A percentile compares a stretch with the other conserved stretches of the same genome.
Conservation (phyloP, 2,329 filamentous ascomycete species). For the Helicocarpus griseus region DNA sequence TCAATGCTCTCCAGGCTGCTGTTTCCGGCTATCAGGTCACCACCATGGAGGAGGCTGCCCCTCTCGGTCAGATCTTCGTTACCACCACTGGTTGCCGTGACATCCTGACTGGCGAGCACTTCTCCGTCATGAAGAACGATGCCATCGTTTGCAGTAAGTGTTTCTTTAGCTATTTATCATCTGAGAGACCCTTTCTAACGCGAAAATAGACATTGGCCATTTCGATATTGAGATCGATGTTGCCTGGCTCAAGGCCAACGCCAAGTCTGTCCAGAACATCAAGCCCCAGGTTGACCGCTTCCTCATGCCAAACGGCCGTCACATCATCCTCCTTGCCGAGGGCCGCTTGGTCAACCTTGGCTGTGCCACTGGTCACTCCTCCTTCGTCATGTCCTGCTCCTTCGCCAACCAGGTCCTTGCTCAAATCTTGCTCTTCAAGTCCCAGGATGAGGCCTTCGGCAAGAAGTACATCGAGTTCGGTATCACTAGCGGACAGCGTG, state of each 20-base stretch:
- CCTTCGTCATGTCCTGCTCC: conserved; percentile 99
- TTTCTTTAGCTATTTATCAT: background rate
- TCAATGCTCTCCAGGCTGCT: conserved; percentile 98
- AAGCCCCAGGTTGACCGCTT: conserved; percentile 99
- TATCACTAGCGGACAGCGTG: conserved; percentile 81
- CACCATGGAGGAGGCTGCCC: conserved; percentile 94
- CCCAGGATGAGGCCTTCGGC: conserved; percentile 72
- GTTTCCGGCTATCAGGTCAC: conserved; percentile 95
- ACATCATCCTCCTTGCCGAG: conserved; percentile 98
- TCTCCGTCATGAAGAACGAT: conserved; percentile 91
- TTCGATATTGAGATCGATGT: conserved; percentile 99
- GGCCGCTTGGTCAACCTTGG: conserved; percentile 98
- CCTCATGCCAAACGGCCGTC: conserved; percentile 82
- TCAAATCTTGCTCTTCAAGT: conserved; percentile 98
- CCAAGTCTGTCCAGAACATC: conserved; percentile 90
- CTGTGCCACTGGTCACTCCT: conserved; percentile 97
- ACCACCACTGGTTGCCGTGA: conserved; percentile 99
- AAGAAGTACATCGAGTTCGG: conserved; percentile 95
- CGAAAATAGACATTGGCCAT: conserved; percentile 74
- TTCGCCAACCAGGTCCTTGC: conserved; percentile 99
- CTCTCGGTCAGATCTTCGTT: conserved; percentile 91
- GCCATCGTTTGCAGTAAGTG: conserved; percentile 91
- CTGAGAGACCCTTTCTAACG: conserved; percentile 14
- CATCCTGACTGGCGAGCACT: conserved; percentile 85
- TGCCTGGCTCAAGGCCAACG: conserved; percentile 97